Conservation (phyloP, 2,329 filamentous ascomycete species). For the Colletotrichum sp. region DNA sequence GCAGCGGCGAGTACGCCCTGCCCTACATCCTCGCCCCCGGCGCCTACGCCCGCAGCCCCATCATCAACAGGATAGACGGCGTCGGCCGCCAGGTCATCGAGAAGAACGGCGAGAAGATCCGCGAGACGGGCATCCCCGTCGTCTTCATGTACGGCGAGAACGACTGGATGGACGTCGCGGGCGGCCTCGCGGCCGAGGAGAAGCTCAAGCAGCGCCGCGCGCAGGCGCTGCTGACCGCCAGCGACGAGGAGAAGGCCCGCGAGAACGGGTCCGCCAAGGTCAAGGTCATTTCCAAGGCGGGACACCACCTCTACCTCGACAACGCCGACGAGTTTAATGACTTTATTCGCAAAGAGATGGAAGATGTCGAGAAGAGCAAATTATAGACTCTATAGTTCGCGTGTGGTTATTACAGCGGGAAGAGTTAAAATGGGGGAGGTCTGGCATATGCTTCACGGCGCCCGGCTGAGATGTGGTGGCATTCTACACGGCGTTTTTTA, state of each 20-base stretch:
- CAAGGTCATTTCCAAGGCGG: constrained; percentile 70
- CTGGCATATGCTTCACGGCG: background rate
- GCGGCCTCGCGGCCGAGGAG: constrained; percentile 80
- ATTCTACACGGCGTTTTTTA: background rate
- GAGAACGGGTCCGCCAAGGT: constrained; percentile 88
- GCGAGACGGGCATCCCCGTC: constrained; percentile 76
- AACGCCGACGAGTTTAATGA: constrained; percentile 64
- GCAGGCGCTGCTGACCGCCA: constrained; percentile 65
- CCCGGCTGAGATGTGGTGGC: background rate
- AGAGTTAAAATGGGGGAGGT: background rate
- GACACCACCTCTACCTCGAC: constrained; percentile 66
- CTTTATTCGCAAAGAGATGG: constrained; percentile 57
- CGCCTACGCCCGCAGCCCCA: constrained; percentile 85
- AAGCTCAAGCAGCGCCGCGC: constrained; percentile 74
- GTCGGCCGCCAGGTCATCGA: constrained; percentile 75
- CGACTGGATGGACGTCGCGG: constrained; percentile 98
- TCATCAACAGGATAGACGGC: constrained; percentile 85
- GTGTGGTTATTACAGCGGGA: background rate
- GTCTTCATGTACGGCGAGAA: constrained; percentile 97
- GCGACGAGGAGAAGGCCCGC: constrained; percentile 67
- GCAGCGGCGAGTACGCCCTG: constrained; percentile 92
- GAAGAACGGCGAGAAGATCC: constrained; percentile 26
- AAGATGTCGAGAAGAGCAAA: constrained; percentile 43
- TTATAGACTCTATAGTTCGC: background rate
- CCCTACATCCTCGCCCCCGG: constrained; percentile 93